Evolutionary conservation across 805 yeast genomes (phyloP), one percentile per base, ranked within the genome.

Genomic region (Ogataea corticis): DNA sequence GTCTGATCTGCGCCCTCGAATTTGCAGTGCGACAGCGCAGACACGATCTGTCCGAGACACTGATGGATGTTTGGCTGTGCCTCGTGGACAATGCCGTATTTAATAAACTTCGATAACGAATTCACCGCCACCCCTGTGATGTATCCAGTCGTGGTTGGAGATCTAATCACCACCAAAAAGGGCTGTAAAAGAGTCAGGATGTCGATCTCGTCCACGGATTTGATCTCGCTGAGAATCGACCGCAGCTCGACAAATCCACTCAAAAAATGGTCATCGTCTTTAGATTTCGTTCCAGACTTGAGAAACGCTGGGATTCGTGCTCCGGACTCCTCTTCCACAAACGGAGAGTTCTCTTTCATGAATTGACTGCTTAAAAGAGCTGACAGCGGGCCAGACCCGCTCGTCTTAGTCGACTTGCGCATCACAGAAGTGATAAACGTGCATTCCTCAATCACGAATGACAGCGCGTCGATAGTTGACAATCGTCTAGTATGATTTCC

Each of bases 1-100:
- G 85, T 77, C 62, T 89, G 96, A 61, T 91, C 97, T 0, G 94
- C 85, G 2, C 96, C 96, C 70, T 94, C 97, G 62, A 94, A 94
- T 37, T 96, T 79, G 67, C 98, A 94, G 62, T 89, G 96, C 0
- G 98, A 87, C 50, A 94, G 73, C 0, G 97, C 79, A 27, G 79
- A 78, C 9, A 84, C 77, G 38, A 86, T 75, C 58, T 87, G 88
- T 14, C 81, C 76, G 49, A 87, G 66, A 1, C 85, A 76, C 38
- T 69, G 73, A 27, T 71, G 75, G 16, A 86, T 66, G 45, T 85
- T 83, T 25, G 71, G 68, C 4, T 89, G 80, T 2, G 67, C 57
- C 9, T 60, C 61, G 15, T 78, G 71, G n/a, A 94, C 73, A 27
- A 94, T 79, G 13, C 76, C 79, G 62, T 87, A 85, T 33, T 78